A percentile compares a stretch with the other conserved stretches of the same genome.
phyloP scores from a whole-genome alignment of 192 early-diverging fungal species.

The Coemansia sp. region DNA sequence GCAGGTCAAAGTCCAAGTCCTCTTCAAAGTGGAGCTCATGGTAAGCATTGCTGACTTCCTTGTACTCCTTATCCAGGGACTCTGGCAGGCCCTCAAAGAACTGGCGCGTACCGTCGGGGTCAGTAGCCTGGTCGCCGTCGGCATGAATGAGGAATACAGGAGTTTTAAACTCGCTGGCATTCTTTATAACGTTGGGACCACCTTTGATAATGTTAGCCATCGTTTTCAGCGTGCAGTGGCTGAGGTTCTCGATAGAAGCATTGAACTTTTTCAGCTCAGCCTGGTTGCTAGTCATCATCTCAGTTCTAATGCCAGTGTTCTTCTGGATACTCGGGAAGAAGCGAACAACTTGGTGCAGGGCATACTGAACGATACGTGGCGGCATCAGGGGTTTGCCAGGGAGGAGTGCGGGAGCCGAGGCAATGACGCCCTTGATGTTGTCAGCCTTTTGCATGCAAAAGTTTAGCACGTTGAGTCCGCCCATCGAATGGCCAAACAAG shows the following conservation, averaged over 20 bases:
- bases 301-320: slow-evolving; percentile 28
- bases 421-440: slow-evolving; percentile 40
- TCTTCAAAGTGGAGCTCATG: slow-evolving; percentile 57
- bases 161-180: slow-evolving; percentile 20
- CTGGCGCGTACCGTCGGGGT: slow-evolving; percentile 29
- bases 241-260: slow-evolving; percentile 29
- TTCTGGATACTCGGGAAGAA: slow-evolving; percentile 41
- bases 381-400: slow-evolving; percentile 36
- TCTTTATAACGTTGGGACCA: slow-evolving; percentile 28
- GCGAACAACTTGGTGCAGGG: slow-evolving; percentile 31
- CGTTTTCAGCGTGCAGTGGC: slow-evolving; percentile 39
- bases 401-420: slow-evolving; percentile 40
- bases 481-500: slow-evolving; percentile 64
- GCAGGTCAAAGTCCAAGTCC: slow-evolving; percentile 34
- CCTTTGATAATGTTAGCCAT: slow-evolving; percentile 31
- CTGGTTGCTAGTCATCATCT: slow-evolving; percentile 51
- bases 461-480: slow-evolving; percentile 46
- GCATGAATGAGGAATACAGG: slow-evolving; percentile 54
- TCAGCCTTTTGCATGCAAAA: slow-evolving; percentile 24
- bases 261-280: slow-evolving; percentile 33
- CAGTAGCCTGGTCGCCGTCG: slow-evolving; percentile 45
- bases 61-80: slow-evolving; percentile 50
- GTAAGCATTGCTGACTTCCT: slow-evolving; percentile 35
- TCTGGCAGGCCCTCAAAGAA: slow-evolving; percentile 41
- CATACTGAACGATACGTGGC: slow-evolving; percentile 21